phyloP scores from a whole-genome alignment of 805 yeast species.

The Lachancea thermotolerans region DNA sequence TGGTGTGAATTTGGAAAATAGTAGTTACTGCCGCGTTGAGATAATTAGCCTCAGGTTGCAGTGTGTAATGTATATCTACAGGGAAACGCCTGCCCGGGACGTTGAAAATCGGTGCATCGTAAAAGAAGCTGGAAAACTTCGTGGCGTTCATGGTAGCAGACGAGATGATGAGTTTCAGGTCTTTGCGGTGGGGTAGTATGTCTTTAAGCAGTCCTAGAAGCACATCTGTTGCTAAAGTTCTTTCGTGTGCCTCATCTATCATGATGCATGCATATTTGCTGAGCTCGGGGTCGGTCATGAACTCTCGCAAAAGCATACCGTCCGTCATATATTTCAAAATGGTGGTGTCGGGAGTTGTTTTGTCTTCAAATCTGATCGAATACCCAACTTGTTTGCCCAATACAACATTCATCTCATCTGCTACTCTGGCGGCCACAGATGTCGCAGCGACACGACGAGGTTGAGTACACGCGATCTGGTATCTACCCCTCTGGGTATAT shows the following conservation, averaged over 20 bases:
- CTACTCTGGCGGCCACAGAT: conserved; percentile 84
- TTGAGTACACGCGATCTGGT: conserved; percentile 78
- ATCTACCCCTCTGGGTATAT: conserved; percentile 50
- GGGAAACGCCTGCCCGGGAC: conserved; percentile 94
- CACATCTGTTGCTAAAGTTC: conserved; percentile 87
- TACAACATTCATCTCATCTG: conserved; percentile 76
- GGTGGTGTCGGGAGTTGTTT: conserved; percentile 51
- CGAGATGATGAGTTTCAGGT: conserved; percentile 70
- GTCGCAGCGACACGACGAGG: conserved; percentile 95
- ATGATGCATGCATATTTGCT: conserved; percentile 70
- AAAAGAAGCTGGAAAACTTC: conserved; percentile 76
- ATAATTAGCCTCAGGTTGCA: conserved; percentile 86
- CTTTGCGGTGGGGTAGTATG: conserved; percentile 53
- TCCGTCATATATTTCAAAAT: conserved; percentile 87
- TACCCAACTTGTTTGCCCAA: conserved; percentile 90
- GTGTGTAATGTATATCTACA: conserved; percentile 76
- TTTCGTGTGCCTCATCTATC: conserved; percentile 96
- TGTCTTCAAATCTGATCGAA: conserved; percentile 80
- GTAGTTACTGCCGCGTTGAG: conserved; percentile 85
- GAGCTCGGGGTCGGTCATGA: conserved; percentile 66
- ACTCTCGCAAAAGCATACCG: conserved; percentile 88
- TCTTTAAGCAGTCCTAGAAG: conserved; percentile 75
- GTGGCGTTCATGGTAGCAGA: conserved; percentile 94
- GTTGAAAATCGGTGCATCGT: conserved; percentile 75
- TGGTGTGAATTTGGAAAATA: conserved; percentile 75